Evolutionary conservation across 768 basidiomycete species (phyloP).

Genomic region (Panaeolus papilionaceus): DNA sequence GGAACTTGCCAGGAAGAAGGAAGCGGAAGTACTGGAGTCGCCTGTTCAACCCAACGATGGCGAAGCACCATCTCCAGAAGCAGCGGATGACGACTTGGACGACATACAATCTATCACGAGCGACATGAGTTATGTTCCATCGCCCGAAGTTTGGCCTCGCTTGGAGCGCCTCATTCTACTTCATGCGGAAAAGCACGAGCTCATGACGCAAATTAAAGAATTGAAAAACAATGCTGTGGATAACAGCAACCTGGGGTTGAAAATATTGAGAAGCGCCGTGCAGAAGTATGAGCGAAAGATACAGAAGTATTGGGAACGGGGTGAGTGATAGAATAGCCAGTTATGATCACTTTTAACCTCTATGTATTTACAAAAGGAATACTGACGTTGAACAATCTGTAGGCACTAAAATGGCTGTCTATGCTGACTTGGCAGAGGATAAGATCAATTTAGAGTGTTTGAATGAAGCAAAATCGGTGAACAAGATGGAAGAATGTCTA

Average conservation of each 20-base stretch:
- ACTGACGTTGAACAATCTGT: too few relatives aligned
- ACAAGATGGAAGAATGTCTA: too few relatives aligned
- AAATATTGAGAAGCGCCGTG: conserved; percentile 26
- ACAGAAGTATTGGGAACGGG: conserved; percentile 22
- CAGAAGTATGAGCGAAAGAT: conserved; percentile 20
- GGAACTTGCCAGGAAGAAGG: too few relatives aligned
- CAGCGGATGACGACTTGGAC: conserved; percentile 7
- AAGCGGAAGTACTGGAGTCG: too few relatives aligned
- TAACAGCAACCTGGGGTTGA: conserved; percentile 10
- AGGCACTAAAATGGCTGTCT: too few relatives aligned
- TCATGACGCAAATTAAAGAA: conserved; percentile 20
- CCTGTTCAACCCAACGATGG: too few relatives aligned
- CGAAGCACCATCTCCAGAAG: too few relatives aligned
- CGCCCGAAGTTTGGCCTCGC: conserved; percentile 18
- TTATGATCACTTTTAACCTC: too few relatives aligned
- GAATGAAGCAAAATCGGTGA: too few relatives aligned
- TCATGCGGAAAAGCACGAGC: conserved; percentile 29
- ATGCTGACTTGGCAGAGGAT: too few relatives aligned
- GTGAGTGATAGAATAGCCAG: conserved; percentile 15
- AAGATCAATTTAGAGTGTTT: too few relatives aligned
- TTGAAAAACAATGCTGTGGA: conserved; percentile 14
- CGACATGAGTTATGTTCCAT: neutral
- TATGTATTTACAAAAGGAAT: too few relatives aligned
- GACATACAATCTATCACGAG: conserved; percentile 11
- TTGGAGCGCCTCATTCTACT: conserved; percentile 24